Evolutionary conservation across 345 rosid species (phyloP), one percentile per base, ranked within the genome.

Genomic region (Euphorbia pulcherrima): DNA sequence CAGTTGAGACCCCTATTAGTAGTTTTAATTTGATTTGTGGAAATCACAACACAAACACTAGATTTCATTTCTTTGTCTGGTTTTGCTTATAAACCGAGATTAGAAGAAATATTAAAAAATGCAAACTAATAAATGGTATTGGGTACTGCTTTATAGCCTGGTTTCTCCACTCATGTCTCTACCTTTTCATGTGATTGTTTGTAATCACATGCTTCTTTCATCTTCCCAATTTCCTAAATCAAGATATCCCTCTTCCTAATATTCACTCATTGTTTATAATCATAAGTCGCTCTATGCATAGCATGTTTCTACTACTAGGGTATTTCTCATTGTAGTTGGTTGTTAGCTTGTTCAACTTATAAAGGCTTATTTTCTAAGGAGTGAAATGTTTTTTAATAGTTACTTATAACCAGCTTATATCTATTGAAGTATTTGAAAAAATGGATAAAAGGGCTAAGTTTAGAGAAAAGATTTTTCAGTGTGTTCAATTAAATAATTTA

Each of bases 101-200:
- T 7, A 33, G 37, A 33, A 33, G 37, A 33, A 18, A 65, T 16
- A 65, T 16, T 4, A 37, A 46, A 23, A 8, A 24, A 17, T 62
- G 69, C 16, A 37, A 26, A 3, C 40, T 17, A 66, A 69, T 26
- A 40, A 65, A 60, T 51, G 78, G 74, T 40, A 37, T 59, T 62
- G 51, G 59, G 66, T 68, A 63, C 8, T 69, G 73, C 79, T 77
- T 77, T 80, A 69, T 68, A 75, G 82, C 80, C 80, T 82, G 83
- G 80, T 73, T 57, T 71, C 78, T 77, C 86, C 82, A 82, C 83
- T 82, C 76, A 72, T 82, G 82, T 79, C 82, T 47, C 69, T 16
- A 27, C 27, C 61, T 51, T 67, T 67, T 59, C 78, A 74, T 65
- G 68, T 70, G 55, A 60, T 33, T 33, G 37, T 33, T 33, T 33